Percentiles rank a stretch among this genome's conserved stretches.
Evolutionary conservation across 1,284 basidiomycete genomes (phyloP).

Genomic region (Meripilus lineatus): DNA sequence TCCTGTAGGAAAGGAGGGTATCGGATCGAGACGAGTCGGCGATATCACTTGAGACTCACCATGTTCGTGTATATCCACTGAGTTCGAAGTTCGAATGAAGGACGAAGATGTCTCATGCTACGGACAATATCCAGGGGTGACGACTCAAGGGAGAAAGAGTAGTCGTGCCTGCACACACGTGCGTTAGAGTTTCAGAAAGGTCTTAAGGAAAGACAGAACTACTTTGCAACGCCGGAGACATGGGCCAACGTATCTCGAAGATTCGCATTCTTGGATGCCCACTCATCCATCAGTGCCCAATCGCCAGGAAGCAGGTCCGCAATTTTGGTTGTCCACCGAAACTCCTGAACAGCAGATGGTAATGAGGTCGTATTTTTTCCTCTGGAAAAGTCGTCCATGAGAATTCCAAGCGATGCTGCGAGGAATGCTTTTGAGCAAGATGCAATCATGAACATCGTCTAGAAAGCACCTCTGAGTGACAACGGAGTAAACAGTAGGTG

Average conservation of each 20-base stretch:
- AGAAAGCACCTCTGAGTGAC: too few relatives aligned
- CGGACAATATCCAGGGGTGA: conserved; percentile 21
- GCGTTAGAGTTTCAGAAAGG: neutral
- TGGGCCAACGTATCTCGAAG: conserved; percentile 27
- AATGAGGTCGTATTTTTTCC: conserved; percentile 30
- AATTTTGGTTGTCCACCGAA: conserved; percentile 30
- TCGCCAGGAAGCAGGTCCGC: conserved; percentile 27
- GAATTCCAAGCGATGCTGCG: conserved; percentile 29
- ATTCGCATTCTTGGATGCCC: conserved; percentile 26
- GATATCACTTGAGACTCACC: conserved; percentile 14
- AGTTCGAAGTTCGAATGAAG: conserved; percentile 35
- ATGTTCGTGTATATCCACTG: conserved; percentile 38
- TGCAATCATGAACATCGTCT: conserved; percentile 33
- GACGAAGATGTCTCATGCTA: conserved; percentile 29
- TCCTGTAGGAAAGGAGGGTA: conserved; percentile 24
- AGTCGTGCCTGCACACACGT: conserved; percentile 25
- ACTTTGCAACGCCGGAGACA: conserved; percentile 21
- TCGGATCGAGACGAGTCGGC: neutral
- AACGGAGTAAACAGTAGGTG: neutral
- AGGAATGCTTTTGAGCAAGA: conserved; percentile 34
- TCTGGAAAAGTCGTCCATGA: conserved; percentile 30
- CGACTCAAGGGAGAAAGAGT: conserved; percentile 26
- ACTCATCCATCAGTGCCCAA: conserved; percentile 29
- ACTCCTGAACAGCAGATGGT: conserved; percentile 21
- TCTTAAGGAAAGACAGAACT: neutral